Evolutionary conservation across 352 stramenopile genomes (phyloP), one percentile per base, ranked within the genome.

Genomic region (Globisporangium radiosum): DNA sequence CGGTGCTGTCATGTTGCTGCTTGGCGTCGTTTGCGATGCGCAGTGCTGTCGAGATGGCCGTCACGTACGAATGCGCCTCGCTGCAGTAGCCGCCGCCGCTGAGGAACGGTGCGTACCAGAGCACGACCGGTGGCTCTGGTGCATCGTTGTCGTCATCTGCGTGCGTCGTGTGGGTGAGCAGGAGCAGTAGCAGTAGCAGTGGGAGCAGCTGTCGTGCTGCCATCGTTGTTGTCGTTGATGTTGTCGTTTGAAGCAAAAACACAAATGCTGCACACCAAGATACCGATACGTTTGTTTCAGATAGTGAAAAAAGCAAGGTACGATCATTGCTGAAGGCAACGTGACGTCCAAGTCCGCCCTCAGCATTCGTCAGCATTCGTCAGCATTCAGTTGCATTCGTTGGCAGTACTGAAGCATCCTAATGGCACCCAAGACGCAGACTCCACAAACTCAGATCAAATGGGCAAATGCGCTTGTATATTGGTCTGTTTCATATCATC

Each of bases 51-150:
- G 74, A 64, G 37, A 98, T 60, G 5, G 84, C 78, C 9, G 78
- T 70, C 8, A 94, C 76, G 54, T 94, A 97, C 54, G 87, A 88
- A 62, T 90, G 89, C 54, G 91, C 91, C 69, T 98, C 90, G 57
- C 79, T 94, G 73, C 86, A 96, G 72, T 97, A 97, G 17, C 91
- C 91, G 40, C 92, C 91, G 45, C 92, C 92, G 54, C 84, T 96
- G 49, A 96, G 82, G 52, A 97, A 97, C 53, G 91, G 90, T 48
- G 88, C 90, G 56, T 90, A 95, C 90, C 90, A 97, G 2, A 93
- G 52, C 51, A 97, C 81, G 38, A 64, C 71, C 14, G 79, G 76
- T 17, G 66, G 56, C 37, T 11, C 44, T 7, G 19, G 33, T 5
- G 44, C 38, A 36, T 47, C 25, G 25, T 33, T 33, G 2, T 33